Conservation (phyloP, 352 stramenopile genomes). For the Globisporangium orthogonon region DNA sequence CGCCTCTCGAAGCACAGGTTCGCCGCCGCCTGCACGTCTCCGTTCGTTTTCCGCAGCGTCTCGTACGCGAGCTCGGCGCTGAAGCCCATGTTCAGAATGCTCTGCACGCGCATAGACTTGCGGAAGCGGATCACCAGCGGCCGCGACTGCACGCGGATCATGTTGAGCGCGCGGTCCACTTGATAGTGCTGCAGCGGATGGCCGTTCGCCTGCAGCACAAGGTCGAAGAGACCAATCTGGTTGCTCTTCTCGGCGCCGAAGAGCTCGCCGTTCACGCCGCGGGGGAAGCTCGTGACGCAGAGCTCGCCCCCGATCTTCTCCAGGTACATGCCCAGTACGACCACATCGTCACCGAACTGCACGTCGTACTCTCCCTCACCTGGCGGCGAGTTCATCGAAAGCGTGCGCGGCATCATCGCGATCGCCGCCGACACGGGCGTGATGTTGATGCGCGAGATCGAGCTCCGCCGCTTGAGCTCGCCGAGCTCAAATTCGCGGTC, state of each 20-base stretch:
- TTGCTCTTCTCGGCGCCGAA: conserved; percentile 77
- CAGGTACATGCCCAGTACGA: conserved; percentile 77
- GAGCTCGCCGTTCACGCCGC: conserved; percentile 46
- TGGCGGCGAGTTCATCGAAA: conserved; percentile 54
- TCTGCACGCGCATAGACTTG: conserved; percentile 50
- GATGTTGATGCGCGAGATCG: conserved; percentile 64
- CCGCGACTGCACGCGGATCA: conserved; percentile 77
- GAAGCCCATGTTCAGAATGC: conserved; percentile 78
- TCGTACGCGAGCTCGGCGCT: conserved; percentile 35
- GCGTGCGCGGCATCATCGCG: conserved; percentile 71
- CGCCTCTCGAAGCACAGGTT: conserved; percentile 61
- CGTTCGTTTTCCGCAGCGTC: conserved; percentile 41
- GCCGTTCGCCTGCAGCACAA: conserved; percentile 70
- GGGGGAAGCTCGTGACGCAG: conserved; percentile 75
- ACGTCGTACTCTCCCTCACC: conserved; percentile 73
- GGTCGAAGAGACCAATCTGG: conserved; percentile 66
- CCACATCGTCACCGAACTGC: conserved; percentile 53
- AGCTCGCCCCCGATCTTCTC: conserved; percentile 69
- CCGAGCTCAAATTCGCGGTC: conserved; percentile 49
- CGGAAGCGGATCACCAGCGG: conserved; percentile 76
- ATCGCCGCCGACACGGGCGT: conserved; percentile 68
- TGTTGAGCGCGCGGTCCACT: conserved; percentile 75
- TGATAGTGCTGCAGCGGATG: conserved; percentile 80
- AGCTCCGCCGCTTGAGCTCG: conserved; percentile 37
- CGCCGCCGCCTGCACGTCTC: conserved; percentile 55